Conservation (phyloP, 371 early-diverging fungal species). For the Apophysomyces ossiformis region DNA sequence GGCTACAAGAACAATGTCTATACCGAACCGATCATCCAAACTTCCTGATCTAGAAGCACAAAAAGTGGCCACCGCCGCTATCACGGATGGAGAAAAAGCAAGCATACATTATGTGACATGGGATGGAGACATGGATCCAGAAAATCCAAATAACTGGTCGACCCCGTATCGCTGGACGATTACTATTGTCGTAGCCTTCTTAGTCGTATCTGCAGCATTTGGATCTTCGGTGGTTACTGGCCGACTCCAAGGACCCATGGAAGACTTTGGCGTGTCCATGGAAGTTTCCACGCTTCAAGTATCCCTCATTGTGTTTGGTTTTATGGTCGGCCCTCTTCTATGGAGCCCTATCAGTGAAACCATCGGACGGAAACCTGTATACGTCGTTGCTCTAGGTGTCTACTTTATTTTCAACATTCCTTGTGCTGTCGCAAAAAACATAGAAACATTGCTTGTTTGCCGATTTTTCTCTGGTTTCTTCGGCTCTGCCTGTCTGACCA, state of each 20-base stretch:
- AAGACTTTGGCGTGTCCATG: constrained; percentile 34
- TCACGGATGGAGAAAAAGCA: constrained; percentile 18
- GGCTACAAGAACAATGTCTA: not conserved
- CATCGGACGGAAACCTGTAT: constrained; percentile 47
- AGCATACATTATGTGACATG: constrained; percentile 37
- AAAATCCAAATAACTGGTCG: constrained; percentile 52
- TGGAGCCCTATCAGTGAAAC: constrained; percentile 51
- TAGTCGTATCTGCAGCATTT: constrained; percentile 47
- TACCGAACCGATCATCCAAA: constrained; percentile 6
- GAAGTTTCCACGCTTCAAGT: constrained; percentile 45
- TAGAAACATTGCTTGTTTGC: constrained; percentile 42
- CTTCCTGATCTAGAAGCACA: constrained; percentile 18
- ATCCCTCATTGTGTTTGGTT: constrained; percentile 52
- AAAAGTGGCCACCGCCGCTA: not conserved
- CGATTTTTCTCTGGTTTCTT: constrained; percentile 51
- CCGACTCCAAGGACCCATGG: constrained; percentile 30
- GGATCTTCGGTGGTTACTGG: constrained; percentile 48
- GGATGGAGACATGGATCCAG: constrained; percentile 40
- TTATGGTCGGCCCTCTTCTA: constrained; percentile 49
- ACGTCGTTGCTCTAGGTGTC: constrained; percentile 34
- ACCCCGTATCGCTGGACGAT: constrained; percentile 29
- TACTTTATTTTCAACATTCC: constrained; percentile 48
- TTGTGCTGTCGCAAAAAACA: constrained; percentile 47
- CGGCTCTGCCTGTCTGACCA: constrained; percentile 39
- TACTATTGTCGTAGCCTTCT: constrained; percentile 36